phyloP scores from a whole-genome alignment of 83 land plant genomes.

The Picea abies region DNA sequence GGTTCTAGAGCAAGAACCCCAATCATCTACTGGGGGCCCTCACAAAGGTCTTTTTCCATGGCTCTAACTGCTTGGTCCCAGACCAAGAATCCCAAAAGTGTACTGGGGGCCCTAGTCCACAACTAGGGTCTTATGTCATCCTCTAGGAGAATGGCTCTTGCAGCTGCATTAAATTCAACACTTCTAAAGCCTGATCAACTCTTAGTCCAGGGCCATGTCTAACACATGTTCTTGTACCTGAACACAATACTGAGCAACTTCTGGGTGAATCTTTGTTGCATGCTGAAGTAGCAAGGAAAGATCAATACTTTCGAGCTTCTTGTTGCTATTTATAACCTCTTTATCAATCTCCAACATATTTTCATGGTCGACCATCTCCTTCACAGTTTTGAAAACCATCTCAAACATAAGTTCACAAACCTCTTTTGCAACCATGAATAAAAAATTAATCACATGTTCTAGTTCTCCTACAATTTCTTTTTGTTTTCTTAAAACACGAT shows the following conservation, averaged over 20 bases:
- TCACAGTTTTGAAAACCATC: conserved; percentile 78
- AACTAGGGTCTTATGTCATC: too few species aligned
- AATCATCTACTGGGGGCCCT: too few species aligned
- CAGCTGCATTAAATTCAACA: too few species aligned
- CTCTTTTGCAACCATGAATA: conserved; percentile 98
- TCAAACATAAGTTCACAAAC: conserved; percentile 87
- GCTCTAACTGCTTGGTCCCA: too few species aligned
- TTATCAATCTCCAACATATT: conserved; percentile 91
- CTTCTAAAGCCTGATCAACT: conserved; percentile 58
- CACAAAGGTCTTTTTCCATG: too few species aligned
- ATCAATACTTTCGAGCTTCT: conserved; percentile 88
- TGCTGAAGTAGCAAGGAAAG: conserved; percentile 83
- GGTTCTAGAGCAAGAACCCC: too few species aligned
- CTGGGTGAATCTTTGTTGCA: conserved; percentile 92
- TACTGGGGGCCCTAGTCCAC: too few species aligned
- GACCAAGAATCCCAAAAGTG: too few species aligned
- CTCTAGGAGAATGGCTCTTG: too few species aligned
- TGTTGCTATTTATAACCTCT: conserved; percentile 64
- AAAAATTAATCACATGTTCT: conserved; percentile 95
- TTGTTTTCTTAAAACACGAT: too few species aligned
- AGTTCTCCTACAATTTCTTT: conserved; percentile 87
- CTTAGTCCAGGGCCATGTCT: conserved; percentile 85
- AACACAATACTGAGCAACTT: conserved; percentile 92
- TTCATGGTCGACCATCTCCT: conserved; percentile 91
- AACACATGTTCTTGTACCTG: conserved; percentile 93